Conservation (phyloP, 2,329 filamentous ascomycete genomes). For the Epichloe aotearoae region DNA sequence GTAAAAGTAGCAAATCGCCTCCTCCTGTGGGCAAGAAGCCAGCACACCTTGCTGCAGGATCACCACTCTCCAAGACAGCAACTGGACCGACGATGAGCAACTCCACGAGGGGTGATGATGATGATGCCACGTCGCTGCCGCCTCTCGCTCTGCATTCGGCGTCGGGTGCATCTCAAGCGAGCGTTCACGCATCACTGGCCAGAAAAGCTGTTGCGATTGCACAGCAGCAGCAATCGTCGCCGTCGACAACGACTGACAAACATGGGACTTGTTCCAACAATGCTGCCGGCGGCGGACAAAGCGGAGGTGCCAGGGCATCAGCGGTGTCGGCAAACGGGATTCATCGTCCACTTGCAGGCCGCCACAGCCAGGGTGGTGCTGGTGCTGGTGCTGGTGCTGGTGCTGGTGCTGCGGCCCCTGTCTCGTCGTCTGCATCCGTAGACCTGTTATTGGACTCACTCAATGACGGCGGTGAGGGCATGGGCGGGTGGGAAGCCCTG, state of each 20-base stretch:
- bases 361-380: constrained; percentile 1
- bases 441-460: constrained; percentile 36
- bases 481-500: constrained; percentile 43
- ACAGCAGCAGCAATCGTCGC: background rate
- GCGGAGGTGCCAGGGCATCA: constrained; percentile 8
- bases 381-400: background rate
- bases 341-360: constrained; percentile 1
- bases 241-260: background rate
- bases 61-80: constrained; percentile 13
- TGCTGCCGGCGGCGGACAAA: constrained; percentile 8
- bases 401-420: background rate
- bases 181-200: background rate
- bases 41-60: constrained; percentile 31
- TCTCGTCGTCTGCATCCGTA: constrained; percentile 10
- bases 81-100: constrained; percentile 4
- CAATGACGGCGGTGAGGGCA: constrained; percentile 30
- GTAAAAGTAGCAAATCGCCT: constrained; percentile 26
- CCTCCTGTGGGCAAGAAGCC: constrained; percentile 53
- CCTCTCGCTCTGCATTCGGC: constrained; percentile 6
- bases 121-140: constrained; percentile 9
- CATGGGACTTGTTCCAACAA: background rate
- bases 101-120: constrained; percentile 11
- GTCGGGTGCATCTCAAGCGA: constrained; percentile 1
- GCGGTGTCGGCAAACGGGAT: constrained; percentile 5
- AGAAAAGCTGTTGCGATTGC: constrained; percentile 1